Conservation (phyloP, 2,329 filamentous ascomycete genomes). For the Pyrenophora tritici-repentis region DNA sequence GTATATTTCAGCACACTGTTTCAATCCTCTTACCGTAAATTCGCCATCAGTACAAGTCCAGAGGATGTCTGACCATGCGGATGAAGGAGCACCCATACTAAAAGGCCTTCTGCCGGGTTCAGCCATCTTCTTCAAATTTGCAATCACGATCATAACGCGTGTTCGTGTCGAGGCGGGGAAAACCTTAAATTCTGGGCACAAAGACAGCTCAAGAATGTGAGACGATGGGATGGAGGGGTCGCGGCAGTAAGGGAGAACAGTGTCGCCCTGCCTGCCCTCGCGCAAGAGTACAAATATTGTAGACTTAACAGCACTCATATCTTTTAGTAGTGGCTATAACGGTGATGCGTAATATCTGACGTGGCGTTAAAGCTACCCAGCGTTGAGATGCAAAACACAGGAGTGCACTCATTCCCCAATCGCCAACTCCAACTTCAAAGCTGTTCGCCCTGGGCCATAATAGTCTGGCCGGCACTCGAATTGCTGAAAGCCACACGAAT, state of each 20-base stretch:
- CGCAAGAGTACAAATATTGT: not conserved
- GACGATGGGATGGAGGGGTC: slow-evolving; percentile 21
- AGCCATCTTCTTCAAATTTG: slow-evolving; percentile 42
- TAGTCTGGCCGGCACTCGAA: slow-evolving; percentile 55
- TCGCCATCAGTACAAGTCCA: slow-evolving; percentile 22
- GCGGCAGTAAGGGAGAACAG: slow-evolving; percentile 38
- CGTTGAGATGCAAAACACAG: not conserved
- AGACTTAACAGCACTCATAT: not conserved
- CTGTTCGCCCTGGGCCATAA: slow-evolving; percentile 56
- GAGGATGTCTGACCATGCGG: slow-evolving; percentile 12
- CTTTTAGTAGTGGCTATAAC: too few species aligned
- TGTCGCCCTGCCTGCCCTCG: slow-evolving; percentile 25
- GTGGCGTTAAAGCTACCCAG: too few species aligned
- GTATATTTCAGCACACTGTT: not conserved
- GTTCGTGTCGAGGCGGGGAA: slow-evolving; percentile 22
- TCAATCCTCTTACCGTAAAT: slow-evolving; percentile 21
- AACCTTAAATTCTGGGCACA: slow-evolving; percentile 30
- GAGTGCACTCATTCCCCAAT: slow-evolving; percentile 19
- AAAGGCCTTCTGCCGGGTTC: slow-evolving; percentile 27
- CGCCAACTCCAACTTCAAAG: slow-evolving; percentile 33
- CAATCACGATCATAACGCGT: slow-evolving; percentile 33
- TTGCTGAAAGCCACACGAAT: slow-evolving; percentile 53
- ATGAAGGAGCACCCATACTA: slow-evolving; percentile 23
- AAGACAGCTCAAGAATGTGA: slow-evolving; percentile 35
- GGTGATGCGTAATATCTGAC: too few species aligned